Percentiles rank a stretch among this genome's conserved stretches.
phyloP scores from a whole-genome alignment of 192 early-diverging fungal genomes.

The Chytriomyces confervae region DNA sequence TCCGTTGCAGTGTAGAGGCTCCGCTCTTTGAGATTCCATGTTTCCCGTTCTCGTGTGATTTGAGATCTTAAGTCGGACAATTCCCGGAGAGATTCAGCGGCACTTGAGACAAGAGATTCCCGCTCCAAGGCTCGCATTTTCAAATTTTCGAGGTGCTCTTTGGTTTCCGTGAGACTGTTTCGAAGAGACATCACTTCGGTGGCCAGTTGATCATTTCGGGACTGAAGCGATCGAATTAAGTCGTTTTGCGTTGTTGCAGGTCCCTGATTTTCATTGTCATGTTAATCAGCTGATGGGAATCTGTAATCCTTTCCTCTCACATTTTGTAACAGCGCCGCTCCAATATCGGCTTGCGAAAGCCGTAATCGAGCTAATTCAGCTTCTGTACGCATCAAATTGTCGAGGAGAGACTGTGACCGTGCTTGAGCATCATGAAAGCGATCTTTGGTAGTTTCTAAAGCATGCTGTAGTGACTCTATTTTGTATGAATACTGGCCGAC shows the following conservation, averaged over 20 bases:
- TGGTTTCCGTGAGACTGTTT: background rate
- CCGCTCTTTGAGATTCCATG: slow-evolving; percentile 30
- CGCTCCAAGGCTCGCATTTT: slow-evolving; percentile 3
- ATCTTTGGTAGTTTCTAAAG: slow-evolving; percentile 25
- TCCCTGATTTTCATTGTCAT: background rate
- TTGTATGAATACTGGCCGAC: background rate
- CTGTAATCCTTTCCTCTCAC: background rate
- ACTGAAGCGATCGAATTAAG: background rate
- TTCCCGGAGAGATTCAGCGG: slow-evolving; percentile 19
- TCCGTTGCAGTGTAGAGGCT: slow-evolving; percentile 35
- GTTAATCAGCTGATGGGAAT: no score
- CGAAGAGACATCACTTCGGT: background rate
- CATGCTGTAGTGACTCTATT: slow-evolving; percentile 9
- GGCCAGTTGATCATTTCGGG: slow-evolving; percentile 16
- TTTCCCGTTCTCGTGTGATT: slow-evolving; percentile 27
- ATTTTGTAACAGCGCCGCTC: slow-evolving; percentile 16
- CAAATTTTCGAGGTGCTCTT: background rate
- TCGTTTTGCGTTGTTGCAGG: background rate
- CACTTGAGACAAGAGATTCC: background rate
- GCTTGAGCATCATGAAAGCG: slow-evolving; percentile 25
- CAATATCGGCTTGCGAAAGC: slow-evolving; percentile 25
- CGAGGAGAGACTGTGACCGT: slow-evolving; percentile 10
- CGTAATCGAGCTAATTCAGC: slow-evolving; percentile 20
- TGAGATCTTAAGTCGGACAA: background rate
- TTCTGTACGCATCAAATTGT: slow-evolving; percentile 22